Evolutionary conservation across 306 rosid genomes (phyloP).

Genomic region (Pterocarpus santalinus): DNA sequence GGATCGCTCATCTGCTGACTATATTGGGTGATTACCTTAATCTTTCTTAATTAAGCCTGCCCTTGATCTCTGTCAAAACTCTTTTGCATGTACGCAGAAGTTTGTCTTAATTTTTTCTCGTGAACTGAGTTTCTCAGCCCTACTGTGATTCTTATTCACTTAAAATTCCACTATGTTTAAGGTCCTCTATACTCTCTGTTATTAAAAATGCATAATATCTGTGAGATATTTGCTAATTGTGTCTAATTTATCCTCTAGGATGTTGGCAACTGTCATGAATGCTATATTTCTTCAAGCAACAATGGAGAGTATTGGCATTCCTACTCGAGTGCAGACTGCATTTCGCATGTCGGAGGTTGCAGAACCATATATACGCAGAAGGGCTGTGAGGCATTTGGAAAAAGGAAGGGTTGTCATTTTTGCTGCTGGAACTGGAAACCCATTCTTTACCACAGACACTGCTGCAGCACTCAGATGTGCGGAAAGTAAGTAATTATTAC

Average conservation of each 20-base stretch:
- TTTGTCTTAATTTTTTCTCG: conserved; percentile 23
- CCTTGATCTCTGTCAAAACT: conserved; percentile 33
- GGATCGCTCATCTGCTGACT: conserved; percentile 97
- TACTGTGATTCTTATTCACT: neutral
- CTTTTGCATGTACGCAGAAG: conserved; percentile 2
- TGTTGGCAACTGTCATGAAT: conserved; percentile 99
- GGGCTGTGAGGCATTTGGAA: conserved; percentile 96
- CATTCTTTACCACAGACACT: conserved; percentile 94
- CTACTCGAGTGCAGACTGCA: conserved; percentile 98
- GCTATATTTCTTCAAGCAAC: conserved; percentile 99
- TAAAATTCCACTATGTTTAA: conserved; percentile 17
- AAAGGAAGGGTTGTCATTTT: conserved; percentile 98
- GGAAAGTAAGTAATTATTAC: conserved; percentile 72
- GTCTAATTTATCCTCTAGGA: conserved; percentile 57
- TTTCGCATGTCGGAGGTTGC: conserved; percentile 98
- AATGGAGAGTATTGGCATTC: conserved; percentile 99
- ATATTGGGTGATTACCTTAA: conserved; percentile 78
- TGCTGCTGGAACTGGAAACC: conserved; percentile 99
- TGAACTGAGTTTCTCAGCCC: conserved; percentile 6
- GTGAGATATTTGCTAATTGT: conserved; percentile 6
- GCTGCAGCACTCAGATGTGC: conserved; percentile 99
- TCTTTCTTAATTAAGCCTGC: conserved; percentile 17
- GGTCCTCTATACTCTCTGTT: neutral
- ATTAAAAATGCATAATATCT: neutral
- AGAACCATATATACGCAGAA: conserved; percentile 95